Evolutionary conservation across 208 protist genomes (phyloP).

Genomic region (Trypanosoma lewisi): DNA sequence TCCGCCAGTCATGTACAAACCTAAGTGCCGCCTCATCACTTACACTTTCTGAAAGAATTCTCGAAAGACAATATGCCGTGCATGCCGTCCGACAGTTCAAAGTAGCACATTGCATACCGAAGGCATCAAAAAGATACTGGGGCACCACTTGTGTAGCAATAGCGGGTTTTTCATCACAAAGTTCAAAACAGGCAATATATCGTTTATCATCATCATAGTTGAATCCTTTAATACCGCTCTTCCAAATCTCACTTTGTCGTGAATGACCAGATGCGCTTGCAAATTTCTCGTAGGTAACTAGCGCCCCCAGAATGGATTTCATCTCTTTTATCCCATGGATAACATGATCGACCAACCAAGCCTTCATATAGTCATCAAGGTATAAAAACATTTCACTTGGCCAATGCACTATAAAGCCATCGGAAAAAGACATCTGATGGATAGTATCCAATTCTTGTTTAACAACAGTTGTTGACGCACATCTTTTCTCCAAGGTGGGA

Average conservation of each 20-base stretch:
- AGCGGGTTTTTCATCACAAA: constrained; percentile 7
- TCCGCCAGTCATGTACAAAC: constrained; percentile 20
- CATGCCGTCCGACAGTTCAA: not conserved
- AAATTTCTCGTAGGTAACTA: constrained; percentile 8
- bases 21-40: not conserved
- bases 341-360: constrained; percentile 25
- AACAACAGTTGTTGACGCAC: not conserved
- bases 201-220: constrained; percentile 4
- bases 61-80: constrained; percentile 6
- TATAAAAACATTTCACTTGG: constrained; percentile 11
- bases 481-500: not conserved
- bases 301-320: not conserved
- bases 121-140: not conserved
- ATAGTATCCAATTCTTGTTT: not conserved
- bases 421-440: not conserved
- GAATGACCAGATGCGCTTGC: constrained; percentile 15
- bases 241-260: constrained; percentile 19
- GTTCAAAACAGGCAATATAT: constrained; percentile 11
- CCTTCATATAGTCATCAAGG: constrained; percentile 19
- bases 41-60: constrained; percentile 1
- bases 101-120: constrained; percentile 11
- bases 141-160: constrained; percentile 5
- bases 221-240: constrained; percentile 4
- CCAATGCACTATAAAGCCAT: constrained; percentile 8
- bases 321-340: not conserved